Percentiles rank a stretch among this genome's conserved stretches.
phyloP scores from a whole-genome alignment of 2,329 filamentous ascomycete species.

The Juglanconis oblonga region DNA sequence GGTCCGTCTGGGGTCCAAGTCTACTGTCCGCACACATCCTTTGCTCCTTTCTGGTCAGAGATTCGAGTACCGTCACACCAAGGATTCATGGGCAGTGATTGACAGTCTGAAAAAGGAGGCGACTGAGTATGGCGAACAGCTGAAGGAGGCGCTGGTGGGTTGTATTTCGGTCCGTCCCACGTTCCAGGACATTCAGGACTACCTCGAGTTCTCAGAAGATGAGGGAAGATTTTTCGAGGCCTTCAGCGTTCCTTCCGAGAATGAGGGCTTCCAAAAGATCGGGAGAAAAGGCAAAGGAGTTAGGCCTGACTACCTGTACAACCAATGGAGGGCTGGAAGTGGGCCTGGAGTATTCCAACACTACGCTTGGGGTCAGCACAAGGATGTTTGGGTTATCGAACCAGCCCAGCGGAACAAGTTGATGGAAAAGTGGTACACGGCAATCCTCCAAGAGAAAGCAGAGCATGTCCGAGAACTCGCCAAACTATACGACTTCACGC shows the following conservation, averaged over 20 bases:
- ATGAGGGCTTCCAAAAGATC: conserved; percentile 44
- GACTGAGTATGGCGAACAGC: conserved; percentile 21
- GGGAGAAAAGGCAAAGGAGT: conserved; percentile 45
- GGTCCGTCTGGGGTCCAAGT: conserved; percentile 63
- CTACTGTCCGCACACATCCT: conserved; percentile 41
- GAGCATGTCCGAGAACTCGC: conserved; percentile 36
- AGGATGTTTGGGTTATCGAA: conserved; percentile 51
- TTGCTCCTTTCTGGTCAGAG: conserved; percentile 45
- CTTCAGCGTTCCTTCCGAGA: conserved; percentile 45
- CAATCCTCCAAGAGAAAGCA: conserved; percentile 49
- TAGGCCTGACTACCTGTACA: conserved; percentile 45
- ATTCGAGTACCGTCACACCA: conserved; percentile 28
- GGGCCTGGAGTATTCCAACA: conserved; percentile 42
- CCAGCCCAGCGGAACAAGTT: conserved; percentile 32
- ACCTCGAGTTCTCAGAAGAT: conserved; percentile 50
- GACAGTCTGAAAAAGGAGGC: conserved; percentile 36
- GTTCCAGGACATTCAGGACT: conserved; percentile 34
- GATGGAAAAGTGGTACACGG: conserved; percentile 39
- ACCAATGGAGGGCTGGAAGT: conserved; percentile 48
- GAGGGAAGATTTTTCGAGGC: conserved; percentile 53
- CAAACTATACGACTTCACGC: conserved; percentile 38
- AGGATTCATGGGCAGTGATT: conserved; percentile 39
- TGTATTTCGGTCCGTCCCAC: conserved; percentile 16
- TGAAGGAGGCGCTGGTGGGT: conserved; percentile 18
- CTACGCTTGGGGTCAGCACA: conserved; percentile 24